Evolutionary conservation across 2,329 filamentous ascomycete genomes (phyloP).

Genomic region (Fusarium bactridioides): DNA sequence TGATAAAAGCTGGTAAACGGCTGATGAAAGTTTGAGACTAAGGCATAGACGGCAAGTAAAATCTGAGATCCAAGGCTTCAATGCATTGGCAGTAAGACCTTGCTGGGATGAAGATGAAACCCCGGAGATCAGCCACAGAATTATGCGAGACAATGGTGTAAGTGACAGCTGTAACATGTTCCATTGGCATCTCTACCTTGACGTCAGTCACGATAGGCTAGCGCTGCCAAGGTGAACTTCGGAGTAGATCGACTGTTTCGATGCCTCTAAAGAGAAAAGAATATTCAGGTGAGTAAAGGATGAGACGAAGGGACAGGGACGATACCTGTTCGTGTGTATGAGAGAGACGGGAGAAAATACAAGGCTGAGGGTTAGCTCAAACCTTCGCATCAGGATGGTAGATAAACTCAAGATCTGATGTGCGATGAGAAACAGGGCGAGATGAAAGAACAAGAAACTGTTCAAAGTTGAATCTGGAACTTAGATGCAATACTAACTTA

Average conservation of each 20-base stretch:
- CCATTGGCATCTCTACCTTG: not conserved
- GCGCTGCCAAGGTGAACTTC: not conserved
- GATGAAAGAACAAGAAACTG: not conserved
- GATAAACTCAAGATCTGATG: slow-evolving; percentile 16
- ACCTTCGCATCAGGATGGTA: not conserved
- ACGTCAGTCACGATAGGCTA: slow-evolving; percentile 2
- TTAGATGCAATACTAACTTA: not conserved
- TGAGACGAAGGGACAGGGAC: slow-evolving; percentile 35
- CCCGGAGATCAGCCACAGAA: slow-evolving; percentile 20
- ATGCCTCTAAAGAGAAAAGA: slow-evolving; percentile 19
- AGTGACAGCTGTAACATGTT: slow-evolving; percentile 15
- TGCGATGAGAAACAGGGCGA: not conserved
- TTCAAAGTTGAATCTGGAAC: not conserved
- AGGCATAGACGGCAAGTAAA: slow-evolving; percentile 17
- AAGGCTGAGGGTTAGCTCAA: slow-evolving; percentile 2
- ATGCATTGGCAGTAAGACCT: slow-evolving; percentile 18
- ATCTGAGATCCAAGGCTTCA: slow-evolving; percentile 19
- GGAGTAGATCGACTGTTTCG: slow-evolving; percentile 10
- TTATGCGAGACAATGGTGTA: slow-evolving; percentile 26
- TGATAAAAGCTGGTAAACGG: not conserved
- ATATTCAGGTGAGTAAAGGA: not conserved
- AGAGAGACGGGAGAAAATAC: slow-evolving; percentile 18
- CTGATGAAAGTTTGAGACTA: slow-evolving; percentile 4
- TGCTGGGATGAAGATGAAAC: slow-evolving; percentile 38
- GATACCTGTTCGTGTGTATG: slow-evolving; percentile 17